Evolutionary conservation across 1,139 yeast species (phyloP), one percentile per base, ranked within the genome.

Genomic region (Hemisphaericaspora lyxosophila): DNA sequence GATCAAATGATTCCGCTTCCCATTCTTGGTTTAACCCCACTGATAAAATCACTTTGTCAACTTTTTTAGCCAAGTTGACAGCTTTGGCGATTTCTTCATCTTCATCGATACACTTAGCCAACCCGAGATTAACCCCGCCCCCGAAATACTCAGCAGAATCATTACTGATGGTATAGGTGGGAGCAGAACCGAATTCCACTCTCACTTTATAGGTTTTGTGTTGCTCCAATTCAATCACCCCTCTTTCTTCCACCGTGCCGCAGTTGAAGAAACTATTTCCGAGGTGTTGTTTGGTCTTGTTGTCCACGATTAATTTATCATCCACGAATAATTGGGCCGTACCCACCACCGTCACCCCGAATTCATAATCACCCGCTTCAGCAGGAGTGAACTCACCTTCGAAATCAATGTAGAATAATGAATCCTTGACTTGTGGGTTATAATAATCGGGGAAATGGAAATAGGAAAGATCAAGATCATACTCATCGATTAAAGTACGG

Each of bases 261-360:
- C 44, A 34, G 18, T 75, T 73, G 48, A 60, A 59, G 55, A 75
- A 75, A 3, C 70, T 61, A 12, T 60, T 54, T 27, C 84, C 85
- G 22, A 54, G 56, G 12, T 48, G 59, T 59, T 80, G 85, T 26
- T 64, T 54, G 19, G 76, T 73, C 49, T 70, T 73, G 58, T 79
- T 78, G 50, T 80, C 83, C 40, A 78, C 78, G 14, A 80, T 64
- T 40, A 77, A 57, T 51, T 74, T 49, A 40, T 58, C 82, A 48
- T 80, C 69, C 36, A 80, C 57, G 48, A 60, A 80, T 23, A 80
- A 49, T 46, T 64, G 62, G 16, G 76, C 81, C 26, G 82, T 74
- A 26, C 85, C 85, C 41, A 63, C 51, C 25, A 73, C 73, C 9
- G 73, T 54, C 34, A 70, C 55, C 23, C 82, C 80, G 49, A 80